A percentile compares a stretch with the other conserved stretches of the same genome.
Conservation (phyloP, 169 alveolate species). For the Plasmodium relictum region DNA sequence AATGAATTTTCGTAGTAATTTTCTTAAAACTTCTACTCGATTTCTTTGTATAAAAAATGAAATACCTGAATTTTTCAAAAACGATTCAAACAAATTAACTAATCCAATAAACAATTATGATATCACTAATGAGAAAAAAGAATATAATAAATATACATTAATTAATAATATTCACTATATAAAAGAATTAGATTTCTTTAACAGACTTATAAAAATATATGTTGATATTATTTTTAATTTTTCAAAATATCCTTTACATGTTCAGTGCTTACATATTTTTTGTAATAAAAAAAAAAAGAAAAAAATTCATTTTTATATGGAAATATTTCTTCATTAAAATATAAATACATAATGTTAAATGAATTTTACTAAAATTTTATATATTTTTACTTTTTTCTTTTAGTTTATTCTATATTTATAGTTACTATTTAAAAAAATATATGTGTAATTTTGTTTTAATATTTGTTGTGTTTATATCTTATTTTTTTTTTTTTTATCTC, state of each 20-base stretch:
- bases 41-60: background rate
- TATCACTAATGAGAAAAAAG: background rate
- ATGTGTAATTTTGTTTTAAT: background rate
- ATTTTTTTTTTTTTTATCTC: background rate
- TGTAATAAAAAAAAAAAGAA: slow-evolving; percentile 15
- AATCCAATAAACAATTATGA: no score
- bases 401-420: background rate
- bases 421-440: no score
- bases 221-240: slow-evolving; percentile 46
- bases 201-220: slow-evolving; percentile 48
- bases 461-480: background rate
- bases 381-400: background rate
- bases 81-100: background rate
- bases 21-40: background rate
- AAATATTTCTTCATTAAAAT: background rate
- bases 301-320: background rate
- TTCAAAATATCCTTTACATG: slow-evolving; percentile 37
- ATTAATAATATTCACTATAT: background rate
- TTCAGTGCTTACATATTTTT: slow-evolving; percentile 52
- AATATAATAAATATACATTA: background rate
- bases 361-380: background rate
- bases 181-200: slow-evolving; percentile 16
- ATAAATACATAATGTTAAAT: background rate
- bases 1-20: background rate
- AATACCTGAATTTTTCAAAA: slow-evolving; percentile 34